Percentiles rank a stretch among this genome's conserved stretches.
Conservation (phyloP, 345 rosid genomes). For the Moricandia moricandioides region DNA sequence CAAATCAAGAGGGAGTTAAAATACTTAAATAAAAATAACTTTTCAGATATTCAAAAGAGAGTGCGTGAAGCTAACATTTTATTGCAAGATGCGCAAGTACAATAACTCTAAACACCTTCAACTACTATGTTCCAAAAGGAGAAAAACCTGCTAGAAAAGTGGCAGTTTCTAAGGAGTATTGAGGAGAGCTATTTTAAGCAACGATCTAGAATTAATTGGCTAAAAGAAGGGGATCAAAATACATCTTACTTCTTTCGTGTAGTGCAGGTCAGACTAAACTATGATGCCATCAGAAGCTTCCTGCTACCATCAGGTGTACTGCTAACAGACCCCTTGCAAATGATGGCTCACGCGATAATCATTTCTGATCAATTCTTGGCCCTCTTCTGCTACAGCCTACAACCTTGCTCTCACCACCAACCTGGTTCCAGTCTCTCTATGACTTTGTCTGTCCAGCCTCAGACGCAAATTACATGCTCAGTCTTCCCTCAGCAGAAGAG, state of each 20-base stretch:
- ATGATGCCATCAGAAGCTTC: not conserved
- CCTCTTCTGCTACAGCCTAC: not conserved
- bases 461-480: not conserved
- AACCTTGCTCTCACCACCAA: not conserved
- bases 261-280: not conserved
- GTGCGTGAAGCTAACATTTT: not conserved
- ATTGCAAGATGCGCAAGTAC: not conserved
- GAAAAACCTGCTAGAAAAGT: not conserved
- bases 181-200: not conserved
- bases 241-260: not conserved
- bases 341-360: not conserved
- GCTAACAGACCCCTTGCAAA: not conserved
- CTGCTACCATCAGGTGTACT: not conserved
- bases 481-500: not conserved
- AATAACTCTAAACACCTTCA: not conserved
- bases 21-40: not conserved
- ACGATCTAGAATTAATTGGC: not conserved
- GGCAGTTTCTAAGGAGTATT: not conserved
- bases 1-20: not conserved
- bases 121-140: not conserved
- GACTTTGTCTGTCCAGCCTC: not conserved
- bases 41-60: not conserved
- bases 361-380: not conserved
- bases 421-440: not conserved
- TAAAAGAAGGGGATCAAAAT: not conserved